phyloP scores from a whole-genome alignment of 2,329 filamentous ascomycete species.

The Pseudogymnoascus sp. region DNA sequence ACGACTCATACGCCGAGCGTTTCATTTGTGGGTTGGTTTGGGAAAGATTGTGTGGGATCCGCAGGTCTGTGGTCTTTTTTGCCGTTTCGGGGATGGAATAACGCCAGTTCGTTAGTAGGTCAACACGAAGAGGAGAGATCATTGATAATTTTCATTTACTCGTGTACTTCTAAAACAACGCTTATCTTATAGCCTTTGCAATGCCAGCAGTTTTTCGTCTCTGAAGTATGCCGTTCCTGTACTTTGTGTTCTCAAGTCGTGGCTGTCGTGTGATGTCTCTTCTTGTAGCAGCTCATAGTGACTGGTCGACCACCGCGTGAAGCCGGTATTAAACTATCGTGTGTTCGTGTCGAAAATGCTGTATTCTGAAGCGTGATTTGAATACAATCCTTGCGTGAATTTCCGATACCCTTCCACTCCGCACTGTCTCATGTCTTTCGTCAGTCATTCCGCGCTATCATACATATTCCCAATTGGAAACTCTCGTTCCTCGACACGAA shows the following conservation, averaged over 20 bases:
- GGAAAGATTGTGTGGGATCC: neutral
- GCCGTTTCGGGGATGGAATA: neutral
- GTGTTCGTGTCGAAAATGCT: neutral
- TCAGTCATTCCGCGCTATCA: neutral
- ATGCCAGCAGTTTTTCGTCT: neutral
- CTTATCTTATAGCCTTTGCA: constrained; percentile 1
- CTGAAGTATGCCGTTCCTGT: neutral
- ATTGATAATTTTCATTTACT: constrained; percentile 2
- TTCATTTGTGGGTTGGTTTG: neutral
- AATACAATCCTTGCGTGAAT: neutral
- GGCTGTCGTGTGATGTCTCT: neutral
- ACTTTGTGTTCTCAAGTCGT: neutral
- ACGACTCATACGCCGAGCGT: constrained; percentile 1
- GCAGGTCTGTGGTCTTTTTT: neutral
- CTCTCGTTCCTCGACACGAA: neutral
- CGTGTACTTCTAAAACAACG: constrained; percentile 1
- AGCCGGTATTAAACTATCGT: neutral
- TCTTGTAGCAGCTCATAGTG: neutral
- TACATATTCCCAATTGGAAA: neutral
- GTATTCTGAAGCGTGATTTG: neutral
- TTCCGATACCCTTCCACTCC: neutral
- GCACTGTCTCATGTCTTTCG: neutral
- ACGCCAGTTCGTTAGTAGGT: neutral
- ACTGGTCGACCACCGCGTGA: neutral
- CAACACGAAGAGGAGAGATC: neutral